Conservation (phyloP, 768 basidiomycete genomes). For the Cystofilobasidium ferigula region DNA sequence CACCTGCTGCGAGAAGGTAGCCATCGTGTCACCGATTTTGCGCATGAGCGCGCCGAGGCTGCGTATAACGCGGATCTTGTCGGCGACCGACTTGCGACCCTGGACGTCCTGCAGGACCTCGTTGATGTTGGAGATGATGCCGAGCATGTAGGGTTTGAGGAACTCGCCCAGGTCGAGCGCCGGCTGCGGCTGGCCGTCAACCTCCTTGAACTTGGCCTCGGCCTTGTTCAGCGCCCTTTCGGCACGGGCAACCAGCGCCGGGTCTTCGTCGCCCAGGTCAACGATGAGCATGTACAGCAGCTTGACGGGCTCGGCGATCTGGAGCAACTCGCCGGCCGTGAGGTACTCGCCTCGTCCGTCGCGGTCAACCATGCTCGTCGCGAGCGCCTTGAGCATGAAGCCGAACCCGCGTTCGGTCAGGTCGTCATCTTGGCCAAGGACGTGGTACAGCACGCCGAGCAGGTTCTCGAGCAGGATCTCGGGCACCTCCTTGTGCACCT, state of each 20-base stretch:
- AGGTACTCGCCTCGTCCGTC: slow-evolving; percentile 4
- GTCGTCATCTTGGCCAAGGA: slow-evolving; percentile 48
- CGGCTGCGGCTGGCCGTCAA: slow-evolving; percentile 33
- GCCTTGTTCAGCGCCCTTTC: slow-evolving; percentile 33
- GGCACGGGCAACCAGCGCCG: slow-evolving; percentile 42
- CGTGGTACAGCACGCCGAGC: slow-evolving; percentile 53
- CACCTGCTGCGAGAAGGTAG: slow-evolving; percentile 77
- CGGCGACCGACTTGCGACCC: slow-evolving; percentile 56
- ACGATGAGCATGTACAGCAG: slow-evolving; percentile 67
- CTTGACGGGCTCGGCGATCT: slow-evolving; percentile 17
- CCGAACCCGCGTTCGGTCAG: slow-evolving; percentile 51
- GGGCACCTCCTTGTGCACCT: slow-evolving; percentile 44
- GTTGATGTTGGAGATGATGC: slow-evolving; percentile 70
- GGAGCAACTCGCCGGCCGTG: slow-evolving; percentile 38
- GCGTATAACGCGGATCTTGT: slow-evolving; percentile 67
- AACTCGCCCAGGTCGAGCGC: slow-evolving; percentile 45
- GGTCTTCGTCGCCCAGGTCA: slow-evolving; percentile 60
- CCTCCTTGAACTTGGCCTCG: slow-evolving; percentile 29
- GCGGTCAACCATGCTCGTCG: slow-evolving; percentile 43
- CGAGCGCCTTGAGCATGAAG: slow-evolving; percentile 56
- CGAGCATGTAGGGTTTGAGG: slow-evolving; percentile 66
- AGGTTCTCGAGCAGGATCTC: slow-evolving; percentile 50
- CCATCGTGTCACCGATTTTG: slow-evolving; percentile 59
- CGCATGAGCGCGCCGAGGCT: slow-evolving; percentile 63
- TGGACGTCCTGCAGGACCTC: slow-evolving; percentile 74